A percentile compares a stretch with the other conserved stretches of the same genome.
phyloP scores from a whole-genome alignment of 1,139 yeast genomes.

The Hyphopichia buzzinii region DNA sequence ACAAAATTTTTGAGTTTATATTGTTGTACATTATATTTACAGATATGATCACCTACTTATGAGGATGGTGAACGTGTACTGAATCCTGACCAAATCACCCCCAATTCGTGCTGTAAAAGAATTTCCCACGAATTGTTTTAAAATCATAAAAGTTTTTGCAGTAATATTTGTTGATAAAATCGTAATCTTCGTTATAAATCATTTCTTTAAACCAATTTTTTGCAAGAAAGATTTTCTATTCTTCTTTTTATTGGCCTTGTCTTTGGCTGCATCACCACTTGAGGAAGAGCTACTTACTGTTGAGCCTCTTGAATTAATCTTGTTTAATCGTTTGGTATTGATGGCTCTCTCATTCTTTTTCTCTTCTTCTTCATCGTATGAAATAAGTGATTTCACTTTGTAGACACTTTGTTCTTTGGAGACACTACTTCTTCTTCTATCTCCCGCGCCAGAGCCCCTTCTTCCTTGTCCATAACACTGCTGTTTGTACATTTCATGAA shows the following conservation, averaged over 20 bases:
- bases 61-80: too few relatives aligned
- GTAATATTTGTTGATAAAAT: too few relatives aligned
- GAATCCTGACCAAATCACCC: too few relatives aligned
- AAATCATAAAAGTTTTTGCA: too few relatives aligned
- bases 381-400: constrained; percentile 40
- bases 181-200: too few relatives aligned
- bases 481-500: constrained; percentile 3
- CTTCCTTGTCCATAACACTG: neutral
- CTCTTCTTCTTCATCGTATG: constrained; percentile 31
- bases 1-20: too few relatives aligned
- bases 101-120: too few relatives aligned
- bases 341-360: constrained; percentile 20
- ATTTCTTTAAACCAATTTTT: constrained; percentile 2
- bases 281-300: neutral
- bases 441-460: neutral
- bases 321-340: constrained; percentile 2
- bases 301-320: neutral
- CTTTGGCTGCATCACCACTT: neutral
- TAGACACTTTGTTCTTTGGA: constrained; percentile 15
- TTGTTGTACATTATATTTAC: too few relatives aligned
- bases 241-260: neutral
- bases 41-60: too few relatives aligned
- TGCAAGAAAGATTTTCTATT: constrained; percentile 1
- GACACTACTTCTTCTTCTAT: neutral
- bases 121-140: too few relatives aligned